Evolutionary conservation across 257 asterid genomes (phyloP).

Genomic region (Schizonepeta tenuifolia): DNA sequence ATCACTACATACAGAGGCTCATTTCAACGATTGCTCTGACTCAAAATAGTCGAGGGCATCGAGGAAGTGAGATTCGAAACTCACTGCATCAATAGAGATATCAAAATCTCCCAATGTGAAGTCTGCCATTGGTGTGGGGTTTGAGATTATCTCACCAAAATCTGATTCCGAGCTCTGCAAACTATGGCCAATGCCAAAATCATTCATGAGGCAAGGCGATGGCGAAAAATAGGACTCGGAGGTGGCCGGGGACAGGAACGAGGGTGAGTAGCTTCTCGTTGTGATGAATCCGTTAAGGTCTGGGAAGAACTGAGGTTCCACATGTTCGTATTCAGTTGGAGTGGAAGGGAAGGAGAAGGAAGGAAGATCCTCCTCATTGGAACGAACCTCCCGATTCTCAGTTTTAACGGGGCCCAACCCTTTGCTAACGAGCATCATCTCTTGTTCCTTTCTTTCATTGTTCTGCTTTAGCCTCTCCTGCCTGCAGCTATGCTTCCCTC

Average conservation of each 20-base stretch:
- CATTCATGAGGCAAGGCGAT: conserved; percentile 40
- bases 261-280: conserved; percentile 37
- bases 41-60: conserved; percentile 41
- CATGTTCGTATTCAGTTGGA: conserved; percentile 41
- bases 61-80: conserved; percentile 43
- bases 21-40: conserved; percentile 13
- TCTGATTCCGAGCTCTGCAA: conserved; percentile 47
- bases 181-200: conserved; percentile 36
- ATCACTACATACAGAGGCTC: conserved; percentile 18
- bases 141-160: conserved; percentile 53
- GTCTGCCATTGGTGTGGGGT: conserved; percentile 46
- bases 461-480: conserved; percentile 41
- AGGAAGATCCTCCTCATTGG: conserved; percentile 33
- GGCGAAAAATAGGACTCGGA: conserved; percentile 52
- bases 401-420: conserved; percentile 34
- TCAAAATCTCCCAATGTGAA: conserved; percentile 48
- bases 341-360: conserved; percentile 51
- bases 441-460: conserved; percentile 32
- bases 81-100: conserved; percentile 41
- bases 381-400: conserved; percentile 32
- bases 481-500: conserved; percentile 68
- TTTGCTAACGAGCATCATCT: conserved; percentile 5
- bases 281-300: conserved; percentile 18
- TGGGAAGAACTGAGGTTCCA: conserved; percentile 35
- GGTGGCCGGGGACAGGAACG: conserved; percentile 50